Percentiles rank a stretch among this genome's conserved stretches.
These are phyloP conservation scores for Calophaca sinica DNA, from an alignment of 306 rosid species.

Conservation along the genomic window DNA sequence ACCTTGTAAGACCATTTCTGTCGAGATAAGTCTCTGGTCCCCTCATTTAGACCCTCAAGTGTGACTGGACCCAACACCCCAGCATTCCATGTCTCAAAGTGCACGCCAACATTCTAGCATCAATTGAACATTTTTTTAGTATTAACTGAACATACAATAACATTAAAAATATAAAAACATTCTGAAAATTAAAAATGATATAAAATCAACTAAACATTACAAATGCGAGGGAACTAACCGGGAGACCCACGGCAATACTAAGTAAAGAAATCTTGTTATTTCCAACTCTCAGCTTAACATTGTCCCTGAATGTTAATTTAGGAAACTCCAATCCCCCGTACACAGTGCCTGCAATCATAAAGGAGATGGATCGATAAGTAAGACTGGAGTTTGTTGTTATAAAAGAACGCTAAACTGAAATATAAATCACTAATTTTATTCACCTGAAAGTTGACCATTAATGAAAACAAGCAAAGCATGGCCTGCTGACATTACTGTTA, in stretches of 20 bases:
- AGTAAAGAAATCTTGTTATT: conserved; percentile 90
- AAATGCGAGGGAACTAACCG: conserved; percentile 64
- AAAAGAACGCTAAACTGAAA: background rate
- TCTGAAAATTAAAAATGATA: background rate
- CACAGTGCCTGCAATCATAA: conserved; percentile 66
- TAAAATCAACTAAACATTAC: conserved; percentile 1
- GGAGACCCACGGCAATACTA: conserved; percentile 85
- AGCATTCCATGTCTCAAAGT: conserved; percentile 91
- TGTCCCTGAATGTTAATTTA: conserved; percentile 67
- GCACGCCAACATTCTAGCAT: conserved; percentile 78
- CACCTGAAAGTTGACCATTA: conserved; percentile 91
- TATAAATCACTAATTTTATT: conserved; percentile 15
- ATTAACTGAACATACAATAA: conserved; percentile 20
- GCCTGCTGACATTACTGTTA: conserved; percentile 85
- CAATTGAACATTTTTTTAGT: background rate
- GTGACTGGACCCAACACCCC: conserved; percentile 94
- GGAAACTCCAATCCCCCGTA: conserved; percentile 69
- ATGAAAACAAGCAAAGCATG: conserved; percentile 90
- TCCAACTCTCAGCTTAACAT: conserved; percentile 73
- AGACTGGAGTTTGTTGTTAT: conserved; percentile 9
- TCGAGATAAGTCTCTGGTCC: conserved; percentile 83
- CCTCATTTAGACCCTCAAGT: conserved; percentile 78
- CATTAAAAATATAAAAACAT: conserved; percentile 11
- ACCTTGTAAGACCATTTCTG: conserved; percentile 98
- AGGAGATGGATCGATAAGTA: conserved; percentile 31